Evolutionary conservation across 2,329 filamentous ascomycete species (phyloP).

Genomic region (Fusarium sp.): DNA sequence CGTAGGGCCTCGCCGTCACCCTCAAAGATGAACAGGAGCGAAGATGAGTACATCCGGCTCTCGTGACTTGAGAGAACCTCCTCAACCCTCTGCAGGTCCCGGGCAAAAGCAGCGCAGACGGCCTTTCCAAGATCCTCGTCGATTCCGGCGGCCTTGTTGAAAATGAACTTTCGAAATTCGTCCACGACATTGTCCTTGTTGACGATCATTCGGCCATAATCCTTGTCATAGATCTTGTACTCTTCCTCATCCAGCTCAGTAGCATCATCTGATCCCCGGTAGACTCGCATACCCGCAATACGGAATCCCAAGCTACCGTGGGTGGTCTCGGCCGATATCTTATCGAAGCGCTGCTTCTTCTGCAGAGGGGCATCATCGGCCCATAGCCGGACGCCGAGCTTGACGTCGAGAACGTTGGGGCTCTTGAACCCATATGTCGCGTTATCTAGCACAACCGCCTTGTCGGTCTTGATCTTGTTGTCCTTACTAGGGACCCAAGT

Average conservation of each 20-base stretch:
- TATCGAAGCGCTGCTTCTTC: conserved; percentile 70
- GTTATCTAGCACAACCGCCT: conserved; percentile 87
- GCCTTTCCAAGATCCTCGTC: conserved; percentile 67
- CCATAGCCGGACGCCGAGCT: conserved; percentile 88
- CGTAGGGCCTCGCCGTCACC: conserved; percentile 68
- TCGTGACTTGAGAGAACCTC: conserved; percentile 65
- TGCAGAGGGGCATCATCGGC: conserved; percentile 74
- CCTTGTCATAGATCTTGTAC: conserved; percentile 71
- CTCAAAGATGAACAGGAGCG: conserved; percentile 72
- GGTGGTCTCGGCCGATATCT: conserved; percentile 68
- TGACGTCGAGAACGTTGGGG: conserved; percentile 93
- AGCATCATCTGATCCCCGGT: conserved; percentile 64
- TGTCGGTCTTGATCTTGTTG: conserved; percentile 77
- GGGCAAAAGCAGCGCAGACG: conserved; percentile 64
- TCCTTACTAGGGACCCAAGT: conserved; percentile 62
- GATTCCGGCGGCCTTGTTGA: conserved; percentile 67
- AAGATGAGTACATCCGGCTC: conserved; percentile 72
- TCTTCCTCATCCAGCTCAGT: conserved; percentile 63
- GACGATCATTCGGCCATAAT: conserved; percentile 66
- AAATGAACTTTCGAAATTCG: conserved; percentile 67
- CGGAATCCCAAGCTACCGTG: conserved; percentile 70
- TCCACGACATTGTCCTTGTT: conserved; percentile 64
- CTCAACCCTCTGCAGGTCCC: conserved; percentile 64
- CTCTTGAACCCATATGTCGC: conserved; percentile 81
- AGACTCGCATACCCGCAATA: conserved; percentile 74